Percentiles rank a stretch among this genome's conserved stretches.
Evolutionary conservation across 2,329 filamentous ascomycete genomes (phyloP).

Genomic region (Aspergillus calidoustus): DNA sequence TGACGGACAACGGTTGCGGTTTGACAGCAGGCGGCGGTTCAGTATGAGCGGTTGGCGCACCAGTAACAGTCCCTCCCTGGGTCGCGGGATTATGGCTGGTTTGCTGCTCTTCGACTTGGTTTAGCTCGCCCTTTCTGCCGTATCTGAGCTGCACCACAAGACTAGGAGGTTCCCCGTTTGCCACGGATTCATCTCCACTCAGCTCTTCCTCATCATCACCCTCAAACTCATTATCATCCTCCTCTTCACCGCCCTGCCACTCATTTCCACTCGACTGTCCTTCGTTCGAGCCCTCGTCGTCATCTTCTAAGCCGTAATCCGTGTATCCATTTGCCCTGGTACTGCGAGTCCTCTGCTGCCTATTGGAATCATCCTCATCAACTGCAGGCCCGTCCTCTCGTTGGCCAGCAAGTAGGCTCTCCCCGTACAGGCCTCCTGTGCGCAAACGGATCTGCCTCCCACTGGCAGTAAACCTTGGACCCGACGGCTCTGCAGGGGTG

Average conservation of each 20-base stretch:
- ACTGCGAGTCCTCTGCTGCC: slow-evolving; percentile 44
- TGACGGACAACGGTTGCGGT: slow-evolving; percentile 8
- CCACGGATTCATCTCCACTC: slow-evolving; percentile 52
- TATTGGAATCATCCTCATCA: slow-evolving; percentile 45
- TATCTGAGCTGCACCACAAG: slow-evolving; percentile 74
- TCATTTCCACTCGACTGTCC: slow-evolving; percentile 66
- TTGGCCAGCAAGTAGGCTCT: slow-evolving; percentile 61
- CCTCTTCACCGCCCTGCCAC: slow-evolving; percentile 76
- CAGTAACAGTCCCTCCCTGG: slow-evolving; percentile 18
- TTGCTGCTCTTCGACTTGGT: slow-evolving; percentile 25
- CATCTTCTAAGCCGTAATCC: slow-evolving; percentile 64
- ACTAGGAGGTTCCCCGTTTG: slow-evolving; percentile 59
- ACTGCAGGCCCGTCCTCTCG: slow-evolving; percentile 49
- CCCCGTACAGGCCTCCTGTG: slow-evolving; percentile 60
- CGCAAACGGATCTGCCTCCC: slow-evolving; percentile 74
- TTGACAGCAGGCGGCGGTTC: slow-evolving; percentile 9
- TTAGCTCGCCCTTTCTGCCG: slow-evolving; percentile 34
- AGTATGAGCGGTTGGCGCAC: slow-evolving; percentile 8
- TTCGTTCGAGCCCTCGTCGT: slow-evolving; percentile 69
- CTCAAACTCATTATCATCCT: slow-evolving; percentile 71
- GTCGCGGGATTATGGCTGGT: slow-evolving; percentile 11
- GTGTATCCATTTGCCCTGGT: slow-evolving; percentile 45
- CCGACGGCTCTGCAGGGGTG: slow-evolving; percentile 71
- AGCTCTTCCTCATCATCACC: slow-evolving; percentile 51
- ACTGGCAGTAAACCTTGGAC: slow-evolving; percentile 75